Evolutionary conservation across 2,329 filamentous ascomycete species (phyloP), one percentile per base, ranked within the genome.

Genomic region (Colletotrichum paranaense): DNA sequence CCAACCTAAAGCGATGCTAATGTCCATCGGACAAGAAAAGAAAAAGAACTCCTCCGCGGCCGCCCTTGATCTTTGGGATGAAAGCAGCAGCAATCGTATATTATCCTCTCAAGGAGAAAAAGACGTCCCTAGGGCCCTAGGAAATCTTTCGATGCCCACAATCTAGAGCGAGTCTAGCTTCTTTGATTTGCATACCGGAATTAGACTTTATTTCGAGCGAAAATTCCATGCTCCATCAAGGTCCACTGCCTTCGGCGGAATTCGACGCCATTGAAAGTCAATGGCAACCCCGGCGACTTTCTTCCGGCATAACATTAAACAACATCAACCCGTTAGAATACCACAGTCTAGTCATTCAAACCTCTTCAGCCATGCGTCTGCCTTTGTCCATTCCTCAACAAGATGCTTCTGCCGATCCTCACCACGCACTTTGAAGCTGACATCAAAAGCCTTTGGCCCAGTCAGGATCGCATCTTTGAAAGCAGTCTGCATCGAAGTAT

Each of bases 391-490:
- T 7, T 65, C 22, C 11, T 28, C 16, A 1, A 65, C 52, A 30
- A 65, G 11, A n/a, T 55, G 19, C 9, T 42, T 22, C 14, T 30
- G 49, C n/a, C 62, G 52, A 7, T n/a, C 5, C 32, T 65, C 49
- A 0, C 49, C 14, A 1, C 62, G 62, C 3, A 65, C 52, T 16
- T 16, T 6, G 16, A 65, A 65, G 16, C n/a, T 22, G 16, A 65
- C 62, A 14, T 65, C 62, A 19, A 65, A 65, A 38, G 11, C 9
- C 32, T 65, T 65, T 1, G 62, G 62, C 1, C 62, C 62, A 9
- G 62, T 65, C 22, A 65, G 62, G 9, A 65, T 65, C 2, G 62
- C 62, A 16, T 65, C 62, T 14, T 65, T 65, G 32, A 65, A 65
- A 24, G 49, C 65, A 9, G 56, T 60, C 26, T 68, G 65, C 7